Conservation (phyloP, 805 yeast genomes). For the Isabelozyma heimii region DNA sequence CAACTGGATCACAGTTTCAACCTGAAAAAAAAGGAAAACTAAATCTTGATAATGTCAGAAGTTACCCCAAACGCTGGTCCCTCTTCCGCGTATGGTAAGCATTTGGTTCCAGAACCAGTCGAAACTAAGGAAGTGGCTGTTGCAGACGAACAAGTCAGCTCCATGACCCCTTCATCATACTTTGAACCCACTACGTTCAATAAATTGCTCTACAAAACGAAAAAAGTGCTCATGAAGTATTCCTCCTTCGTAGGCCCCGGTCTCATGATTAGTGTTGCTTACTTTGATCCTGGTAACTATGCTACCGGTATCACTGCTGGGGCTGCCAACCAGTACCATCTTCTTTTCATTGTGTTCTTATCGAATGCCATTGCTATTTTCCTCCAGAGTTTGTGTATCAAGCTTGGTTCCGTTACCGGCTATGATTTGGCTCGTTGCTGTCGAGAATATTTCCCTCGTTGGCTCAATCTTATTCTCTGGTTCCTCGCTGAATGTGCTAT, state of each 20-base stretch:
- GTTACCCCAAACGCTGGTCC: neutral
- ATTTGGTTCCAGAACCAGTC: no score
- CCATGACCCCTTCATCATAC: neutral
- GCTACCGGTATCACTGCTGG: slow-evolving; percentile 50
- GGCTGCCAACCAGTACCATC: slow-evolving; percentile 40
- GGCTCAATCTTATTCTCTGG: slow-evolving; percentile 39
- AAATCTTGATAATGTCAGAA: neutral
- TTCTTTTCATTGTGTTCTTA: slow-evolving; percentile 41
- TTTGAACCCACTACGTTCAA: neutral
- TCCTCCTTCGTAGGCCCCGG: slow-evolving; percentile 46
- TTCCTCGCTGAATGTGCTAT: slow-evolving; percentile 47
- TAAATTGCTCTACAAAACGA: neutral
- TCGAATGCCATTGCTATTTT: slow-evolving; percentile 47
- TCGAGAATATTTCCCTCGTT: slow-evolving; percentile 36
- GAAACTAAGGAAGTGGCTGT: neutral
- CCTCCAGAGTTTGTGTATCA: slow-evolving; percentile 42
- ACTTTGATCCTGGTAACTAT: slow-evolving; percentile 54
- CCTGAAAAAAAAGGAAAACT: no score
- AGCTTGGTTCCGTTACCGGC: slow-evolving; percentile 50
- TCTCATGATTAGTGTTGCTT: slow-evolving; percentile 46
- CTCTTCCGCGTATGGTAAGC: neutral
- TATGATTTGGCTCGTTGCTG: slow-evolving; percentile 45
- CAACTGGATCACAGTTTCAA: no score
- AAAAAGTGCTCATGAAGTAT: neutral
- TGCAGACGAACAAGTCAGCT: neutral